Conservation (phyloP, 441 rosid genomes). For the Syzygium malaccense region DNA sequence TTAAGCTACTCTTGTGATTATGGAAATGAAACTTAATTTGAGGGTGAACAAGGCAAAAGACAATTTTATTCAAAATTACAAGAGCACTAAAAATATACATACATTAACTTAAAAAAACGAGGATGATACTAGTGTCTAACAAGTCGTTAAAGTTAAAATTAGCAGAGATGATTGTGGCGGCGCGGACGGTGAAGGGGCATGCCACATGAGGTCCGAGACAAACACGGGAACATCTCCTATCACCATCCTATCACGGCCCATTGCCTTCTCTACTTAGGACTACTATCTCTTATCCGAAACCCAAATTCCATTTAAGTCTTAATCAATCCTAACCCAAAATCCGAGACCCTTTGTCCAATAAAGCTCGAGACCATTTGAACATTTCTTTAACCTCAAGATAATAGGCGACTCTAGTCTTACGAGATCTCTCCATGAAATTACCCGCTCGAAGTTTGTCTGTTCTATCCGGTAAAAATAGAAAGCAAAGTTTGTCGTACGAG, state of each 20-base stretch:
- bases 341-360: neutral
- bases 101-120: neutral
- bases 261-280: neutral
- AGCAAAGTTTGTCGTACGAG: neutral
- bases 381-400: neutral
- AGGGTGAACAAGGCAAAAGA: neutral
- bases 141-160: neutral
- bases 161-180: neutral
- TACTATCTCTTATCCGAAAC: fast-evolving
- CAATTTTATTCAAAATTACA: neutral
- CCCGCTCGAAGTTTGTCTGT: neutral
- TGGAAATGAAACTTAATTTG: neutral
- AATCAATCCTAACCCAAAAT: neutral
- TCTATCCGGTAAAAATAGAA: neutral
- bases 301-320: neutral
- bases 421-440: neutral
- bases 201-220: neutral
- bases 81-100: neutral
- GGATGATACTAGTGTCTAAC: fast-evolving
- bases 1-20: neutral
- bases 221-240: neutral
- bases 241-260: neutral
- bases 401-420: neutral
- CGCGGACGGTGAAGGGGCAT: neutral
- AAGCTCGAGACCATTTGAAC: neutral